phyloP scores from a whole-genome alignment of 1,139 yeast species.

The Yamadazyma sp. region DNA sequence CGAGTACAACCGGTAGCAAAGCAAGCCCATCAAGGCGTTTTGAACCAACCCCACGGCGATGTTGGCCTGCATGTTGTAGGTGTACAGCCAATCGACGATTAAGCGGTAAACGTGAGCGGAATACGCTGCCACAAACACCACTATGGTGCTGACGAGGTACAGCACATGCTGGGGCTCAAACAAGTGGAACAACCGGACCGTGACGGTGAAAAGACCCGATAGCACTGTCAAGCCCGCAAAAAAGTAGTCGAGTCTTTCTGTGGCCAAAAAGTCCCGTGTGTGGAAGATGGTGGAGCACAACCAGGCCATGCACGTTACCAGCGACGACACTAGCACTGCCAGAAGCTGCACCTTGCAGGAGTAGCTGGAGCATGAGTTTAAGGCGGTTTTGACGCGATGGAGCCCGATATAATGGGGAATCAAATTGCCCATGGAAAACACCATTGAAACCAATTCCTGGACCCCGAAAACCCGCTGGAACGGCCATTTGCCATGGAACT shows the following conservation, averaged over 20 bases:
- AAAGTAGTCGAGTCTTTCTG: conserved; percentile 88
- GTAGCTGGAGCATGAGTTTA: conserved; percentile 12
- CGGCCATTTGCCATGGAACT: conserved; percentile 99
- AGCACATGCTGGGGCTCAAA: conserved; percentile 19
- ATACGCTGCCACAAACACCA: conserved; percentile 51
- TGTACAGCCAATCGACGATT: conserved; percentile 79
- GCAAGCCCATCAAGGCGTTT: conserved; percentile 36
- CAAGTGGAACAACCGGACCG: conserved; percentile 41
- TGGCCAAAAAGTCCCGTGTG: conserved; percentile 71
- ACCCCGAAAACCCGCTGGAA: conserved; percentile 70
- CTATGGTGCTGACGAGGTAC: conserved; percentile 27
- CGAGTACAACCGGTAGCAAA: conserved; percentile 35
- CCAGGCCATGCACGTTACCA: conserved; percentile 87
- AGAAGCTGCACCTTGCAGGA: conserved; percentile 29
- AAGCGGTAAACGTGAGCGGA: conserved; percentile 65
- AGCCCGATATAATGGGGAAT: conserved; percentile 71
- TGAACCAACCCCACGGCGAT: conserved; percentile 75
- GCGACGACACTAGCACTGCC: conserved; percentile 37
- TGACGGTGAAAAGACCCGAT: conserved; percentile 69
- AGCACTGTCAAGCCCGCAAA: conserved; percentile 89
- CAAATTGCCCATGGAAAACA: conserved; percentile 80
- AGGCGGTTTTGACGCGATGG: conserved; percentile 26
- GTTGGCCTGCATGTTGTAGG: conserved; percentile 93
- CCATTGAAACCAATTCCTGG: conserved; percentile 81
- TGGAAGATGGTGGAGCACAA: conserved; percentile 81